Evolutionary conservation across 305 asterid species (phyloP), one percentile per base, ranked within the genome.

Genomic region (Fraxinus baroniana): DNA sequence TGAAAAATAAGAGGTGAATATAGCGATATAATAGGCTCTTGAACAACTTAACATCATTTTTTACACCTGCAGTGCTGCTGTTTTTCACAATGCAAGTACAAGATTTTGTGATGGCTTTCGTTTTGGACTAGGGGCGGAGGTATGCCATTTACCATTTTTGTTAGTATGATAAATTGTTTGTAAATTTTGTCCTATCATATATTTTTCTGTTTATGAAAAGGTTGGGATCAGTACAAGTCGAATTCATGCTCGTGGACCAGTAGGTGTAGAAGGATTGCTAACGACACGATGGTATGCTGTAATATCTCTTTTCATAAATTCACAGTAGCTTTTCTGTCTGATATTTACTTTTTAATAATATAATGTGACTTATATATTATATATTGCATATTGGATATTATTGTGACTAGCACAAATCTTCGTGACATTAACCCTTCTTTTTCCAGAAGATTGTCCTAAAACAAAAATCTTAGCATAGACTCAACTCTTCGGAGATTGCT

Each of bases 201-300:
- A 5, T 12, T 24, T 18, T 26, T 37, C 39, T 18, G 37, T 26
- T 74, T 44, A 4, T 57, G 24, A 49, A 46, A 32, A 90, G 95
- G 95, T 92, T 39, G 95, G 95, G 28, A 92, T 92, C 76, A 92
- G 95, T 86, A 92, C 95, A 6, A 88, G 94, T 87, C 89, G 89
- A 86, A 87, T 92, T 80, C 95, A 92, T 68, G 95, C 95, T 73
- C 90, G 95, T 81, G 95, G 95, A 26, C 95, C 95, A 0, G 95
- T 92, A 2, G 95, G 95, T 74, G 91, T 92, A 62, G 95, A 92
- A 87, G 95, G 95, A 79, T 87, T 92, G 39, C 62, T 92, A 81
- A 89, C 95, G 35, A 89, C 93, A 17, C 86, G 82, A 88, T 92
- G 95, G 95, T 89, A 85, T 36, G 4, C 60, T 79, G 46, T 17